These are phyloP conservation scores for Penicillium canariense DNA, from an alignment of 495 filamentous ascomycete genomes.

Conservation along the genomic window DNA sequence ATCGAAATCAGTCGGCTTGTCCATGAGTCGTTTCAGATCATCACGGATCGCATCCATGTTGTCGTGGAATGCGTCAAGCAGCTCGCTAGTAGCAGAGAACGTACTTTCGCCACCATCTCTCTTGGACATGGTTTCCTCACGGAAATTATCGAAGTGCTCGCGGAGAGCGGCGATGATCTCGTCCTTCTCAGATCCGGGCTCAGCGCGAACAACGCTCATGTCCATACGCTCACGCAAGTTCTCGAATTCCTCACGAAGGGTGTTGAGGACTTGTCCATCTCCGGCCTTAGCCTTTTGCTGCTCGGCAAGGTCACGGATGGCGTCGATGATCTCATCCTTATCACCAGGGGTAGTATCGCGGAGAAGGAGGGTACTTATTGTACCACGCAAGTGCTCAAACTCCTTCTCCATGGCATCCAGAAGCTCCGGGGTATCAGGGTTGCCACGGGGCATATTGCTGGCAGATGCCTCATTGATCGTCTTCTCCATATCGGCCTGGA, in stretches of 20 bases:
- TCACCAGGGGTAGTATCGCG: constrained; percentile 53
- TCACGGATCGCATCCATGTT: constrained; percentile 69
- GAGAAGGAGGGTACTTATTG: constrained; percentile 66
- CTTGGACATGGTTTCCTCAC: constrained; percentile 59
- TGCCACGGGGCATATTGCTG: constrained; percentile 32
- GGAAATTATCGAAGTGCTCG: constrained; percentile 67
- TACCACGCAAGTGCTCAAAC: constrained; percentile 67
- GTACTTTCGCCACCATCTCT: constrained; percentile 54
- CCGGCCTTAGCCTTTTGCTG: constrained; percentile 17
- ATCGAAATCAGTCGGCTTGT: constrained; percentile 77
- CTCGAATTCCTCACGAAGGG: constrained; percentile 72
- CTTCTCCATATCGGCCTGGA: constrained; percentile 69
- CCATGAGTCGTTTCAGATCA: constrained; percentile 72
- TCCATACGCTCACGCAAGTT: constrained; percentile 61
- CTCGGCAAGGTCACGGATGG: constrained; percentile 53
- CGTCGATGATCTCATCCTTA: constrained; percentile 60
- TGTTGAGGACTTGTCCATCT: constrained; percentile 34
- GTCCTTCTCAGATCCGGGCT: constrained; percentile 28
- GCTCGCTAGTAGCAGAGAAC: constrained; percentile 63
- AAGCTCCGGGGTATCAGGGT: constrained; percentile 53
- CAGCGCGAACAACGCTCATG: constrained; percentile 37
- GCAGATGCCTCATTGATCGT: constrained; percentile 49
- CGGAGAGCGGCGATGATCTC: constrained; percentile 68
- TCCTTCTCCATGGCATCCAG: constrained; percentile 71
- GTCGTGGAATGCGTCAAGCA: constrained; percentile 80